Percentiles rank a stretch among this genome's conserved stretches.
Conservation (phyloP, 108 stramenopile genomes). For the Parmales sp. region DNA sequence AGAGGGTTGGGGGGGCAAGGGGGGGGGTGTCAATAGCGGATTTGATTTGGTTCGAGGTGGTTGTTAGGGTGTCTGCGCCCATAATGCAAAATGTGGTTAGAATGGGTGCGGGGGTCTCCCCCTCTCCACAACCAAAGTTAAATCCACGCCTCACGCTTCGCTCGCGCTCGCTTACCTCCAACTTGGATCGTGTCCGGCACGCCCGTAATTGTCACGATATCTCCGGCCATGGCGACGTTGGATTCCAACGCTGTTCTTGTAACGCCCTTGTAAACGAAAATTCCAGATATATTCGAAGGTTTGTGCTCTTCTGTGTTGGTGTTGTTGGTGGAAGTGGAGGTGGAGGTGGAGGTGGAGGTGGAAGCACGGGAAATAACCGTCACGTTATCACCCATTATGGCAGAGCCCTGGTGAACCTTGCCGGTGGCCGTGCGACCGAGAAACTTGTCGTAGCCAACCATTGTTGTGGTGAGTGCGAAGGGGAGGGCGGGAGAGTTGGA, state of each 20-base stretch:
- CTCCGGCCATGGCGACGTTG: constrained; percentile 72
- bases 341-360: background rate
- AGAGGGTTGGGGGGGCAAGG: constrained; percentile 84
- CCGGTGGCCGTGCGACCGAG: constrained; percentile 74
- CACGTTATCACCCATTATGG: constrained; percentile 39
- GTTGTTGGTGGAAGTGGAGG: background rate
- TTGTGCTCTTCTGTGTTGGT: background rate
- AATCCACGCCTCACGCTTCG: no score
- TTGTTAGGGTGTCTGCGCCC: constrained; percentile 84
- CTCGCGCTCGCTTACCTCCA: no score
- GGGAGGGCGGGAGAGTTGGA: constrained; percentile 7
- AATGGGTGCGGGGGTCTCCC: no score
- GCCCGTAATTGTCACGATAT: constrained; percentile 87
- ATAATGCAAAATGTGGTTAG: no score
- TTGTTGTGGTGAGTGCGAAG: constrained; percentile 73
- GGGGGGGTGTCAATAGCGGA: constrained; percentile 66
- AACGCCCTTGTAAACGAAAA: constrained; percentile 68
- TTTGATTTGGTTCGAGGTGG: constrained; percentile 37
- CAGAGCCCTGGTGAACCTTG: constrained; percentile 53
- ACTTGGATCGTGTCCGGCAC: constrained; percentile 71
- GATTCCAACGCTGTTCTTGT: constrained; percentile 57
- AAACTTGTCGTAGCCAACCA: constrained; percentile 73
- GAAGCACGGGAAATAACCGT: constrained; percentile 31
- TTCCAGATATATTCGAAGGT: constrained; percentile 36
- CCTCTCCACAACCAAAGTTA: no score